phyloP scores from a whole-genome alignment of 2,329 filamentous ascomycete species.

The Blumeriella jaapii region DNA sequence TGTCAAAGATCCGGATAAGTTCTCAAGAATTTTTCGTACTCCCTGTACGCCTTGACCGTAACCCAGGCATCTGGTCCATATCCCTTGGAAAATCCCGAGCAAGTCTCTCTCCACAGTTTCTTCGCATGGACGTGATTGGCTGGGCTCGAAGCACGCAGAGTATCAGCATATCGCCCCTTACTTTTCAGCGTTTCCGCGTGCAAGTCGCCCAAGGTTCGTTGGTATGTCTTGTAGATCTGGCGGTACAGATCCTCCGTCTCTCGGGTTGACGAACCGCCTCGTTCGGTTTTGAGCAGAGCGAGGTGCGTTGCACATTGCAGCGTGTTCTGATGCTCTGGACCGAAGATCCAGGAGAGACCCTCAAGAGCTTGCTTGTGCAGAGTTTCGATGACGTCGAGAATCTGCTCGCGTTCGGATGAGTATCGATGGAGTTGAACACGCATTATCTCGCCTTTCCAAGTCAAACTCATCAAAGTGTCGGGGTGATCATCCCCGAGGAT shows the following conservation, averaged over 20 bases:
- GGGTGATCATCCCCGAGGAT: slow-evolving; percentile 18
- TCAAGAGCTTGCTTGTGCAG: slow-evolving; percentile 17
- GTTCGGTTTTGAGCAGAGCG: slow-evolving; percentile 16
- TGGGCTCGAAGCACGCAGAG: slow-evolving; percentile 11
- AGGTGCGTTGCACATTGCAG: slow-evolving; percentile 18
- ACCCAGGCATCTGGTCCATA: slow-evolving; percentile 18
- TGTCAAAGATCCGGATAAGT: slow-evolving; percentile 13
- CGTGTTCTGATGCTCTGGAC: slow-evolving; percentile 19
- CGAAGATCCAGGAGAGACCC: slow-evolving; percentile 16
- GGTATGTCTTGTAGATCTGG: slow-evolving; percentile 14
- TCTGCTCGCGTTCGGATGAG: slow-evolving; percentile 10
- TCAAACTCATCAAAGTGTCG: slow-evolving; percentile 17
- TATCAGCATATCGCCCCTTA: slow-evolving; percentile 15
- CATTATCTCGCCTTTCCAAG: slow-evolving; percentile 22
- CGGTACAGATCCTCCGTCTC: slow-evolving; percentile 16
- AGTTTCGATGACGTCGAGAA: slow-evolving; percentile 14
- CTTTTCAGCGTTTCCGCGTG: slow-evolving; percentile 21
- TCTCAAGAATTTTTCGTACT: slow-evolving; percentile 20
- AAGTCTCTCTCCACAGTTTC: slow-evolving; percentile 19
- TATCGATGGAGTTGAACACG: slow-evolving; percentile 14
- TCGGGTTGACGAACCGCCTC: slow-evolving; percentile 9
- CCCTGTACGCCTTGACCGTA: slow-evolving; percentile 16
- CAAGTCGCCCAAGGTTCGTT: slow-evolving; percentile 15
- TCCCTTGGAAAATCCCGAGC: slow-evolving; percentile 16
- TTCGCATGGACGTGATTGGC: slow-evolving; percentile 14